phyloP scores from a whole-genome alignment of 176 grass and related monocot genomes.

The Carex pumila region DNA sequence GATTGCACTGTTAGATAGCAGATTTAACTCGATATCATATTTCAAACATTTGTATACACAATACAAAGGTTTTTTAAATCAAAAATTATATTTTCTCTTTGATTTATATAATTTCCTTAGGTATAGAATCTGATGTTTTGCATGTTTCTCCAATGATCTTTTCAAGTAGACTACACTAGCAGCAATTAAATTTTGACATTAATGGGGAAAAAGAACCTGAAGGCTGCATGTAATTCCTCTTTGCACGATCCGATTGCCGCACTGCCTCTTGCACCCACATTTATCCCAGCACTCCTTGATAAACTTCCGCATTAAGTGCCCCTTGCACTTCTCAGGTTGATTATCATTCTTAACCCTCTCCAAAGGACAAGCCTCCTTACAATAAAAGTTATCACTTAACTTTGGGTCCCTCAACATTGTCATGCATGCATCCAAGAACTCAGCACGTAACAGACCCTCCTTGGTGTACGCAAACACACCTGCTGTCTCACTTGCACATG shows the following conservation, averaged over 20 bases:
- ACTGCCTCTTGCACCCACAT: conserved; percentile 61
- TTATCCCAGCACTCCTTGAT: conserved; percentile 97
- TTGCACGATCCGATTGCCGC: conserved; percentile 87
- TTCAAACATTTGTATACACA: not conserved
- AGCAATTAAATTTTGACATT: not conserved
- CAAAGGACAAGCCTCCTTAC: conserved; percentile 49
- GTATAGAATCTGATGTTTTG: not conserved
- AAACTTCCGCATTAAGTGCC: conserved; percentile 62
- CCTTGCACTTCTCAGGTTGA: conserved; percentile 63
- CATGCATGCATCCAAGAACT: conserved; percentile 54
- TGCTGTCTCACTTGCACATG: conserved; percentile 69
- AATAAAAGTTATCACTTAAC: conserved; percentile 27
- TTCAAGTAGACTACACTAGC: not conserved
- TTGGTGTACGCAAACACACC: conserved; percentile 71
- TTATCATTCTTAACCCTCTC: conserved; percentile 43
- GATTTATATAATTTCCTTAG: not conserved
- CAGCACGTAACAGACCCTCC: conserved; percentile 43
- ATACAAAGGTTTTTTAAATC: not conserved
- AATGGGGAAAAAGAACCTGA: conserved; percentile 31
- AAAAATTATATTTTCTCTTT: not conserved
- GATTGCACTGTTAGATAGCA: not conserved
- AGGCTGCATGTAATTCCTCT: conserved; percentile 57
- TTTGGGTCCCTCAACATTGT: conserved; percentile 32
- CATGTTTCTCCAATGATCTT: not conserved
- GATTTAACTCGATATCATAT: not conserved